A percentile compares a stretch with the other conserved stretches of the same genome.
Evolutionary conservation across 176 grass and related monocot genomes (phyloP).

Genomic region (Oryza glumipatula): DNA sequence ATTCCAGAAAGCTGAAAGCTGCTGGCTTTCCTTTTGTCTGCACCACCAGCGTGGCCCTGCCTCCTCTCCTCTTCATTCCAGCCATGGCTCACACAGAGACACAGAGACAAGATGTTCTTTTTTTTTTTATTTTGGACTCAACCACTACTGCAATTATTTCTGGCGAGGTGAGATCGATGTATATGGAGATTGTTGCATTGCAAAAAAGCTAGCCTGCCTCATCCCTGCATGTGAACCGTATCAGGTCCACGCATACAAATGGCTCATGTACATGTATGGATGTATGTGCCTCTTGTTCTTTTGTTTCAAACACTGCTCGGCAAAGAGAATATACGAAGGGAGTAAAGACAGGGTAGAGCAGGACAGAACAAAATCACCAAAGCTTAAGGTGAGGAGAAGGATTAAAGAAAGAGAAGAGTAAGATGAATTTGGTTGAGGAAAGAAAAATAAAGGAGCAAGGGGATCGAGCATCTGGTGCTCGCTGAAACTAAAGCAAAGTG

Average conservation of each 20-base stretch:
- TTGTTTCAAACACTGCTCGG: slow-evolving; percentile 2
- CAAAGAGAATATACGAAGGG: slow-evolving; percentile 47
- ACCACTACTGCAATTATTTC: slow-evolving; percentile 10
- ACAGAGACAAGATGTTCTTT: slow-evolving; percentile 19
- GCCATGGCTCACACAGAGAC: slow-evolving; percentile 19
- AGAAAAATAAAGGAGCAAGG: slow-evolving; percentile 1
- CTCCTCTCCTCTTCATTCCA: slow-evolving; percentile 4
- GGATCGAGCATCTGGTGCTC: not conserved
- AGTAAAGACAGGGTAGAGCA: slow-evolving; percentile 38
- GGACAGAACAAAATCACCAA: slow-evolving; percentile 30
- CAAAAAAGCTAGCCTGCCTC: not conserved
- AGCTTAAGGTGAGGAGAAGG: not conserved
- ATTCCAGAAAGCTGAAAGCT: slow-evolving; percentile 57
- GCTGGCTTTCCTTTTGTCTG: slow-evolving; percentile 58
- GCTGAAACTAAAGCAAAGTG: slow-evolving; percentile 42
- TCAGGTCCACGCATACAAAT: slow-evolving; percentile 22
- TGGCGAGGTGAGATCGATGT: not conserved
- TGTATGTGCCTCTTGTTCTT: slow-evolving; percentile 22
- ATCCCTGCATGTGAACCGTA: not conserved
- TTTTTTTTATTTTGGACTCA: not conserved
- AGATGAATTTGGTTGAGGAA: slow-evolving; percentile 19
- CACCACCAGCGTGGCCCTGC: not conserved
- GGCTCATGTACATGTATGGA: not conserved
- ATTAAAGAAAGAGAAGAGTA: not conserved
- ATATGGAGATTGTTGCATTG: not conserved